phyloP scores from a whole-genome alignment of 352 stramenopile species.

The Globisporangium parvum region DNA sequence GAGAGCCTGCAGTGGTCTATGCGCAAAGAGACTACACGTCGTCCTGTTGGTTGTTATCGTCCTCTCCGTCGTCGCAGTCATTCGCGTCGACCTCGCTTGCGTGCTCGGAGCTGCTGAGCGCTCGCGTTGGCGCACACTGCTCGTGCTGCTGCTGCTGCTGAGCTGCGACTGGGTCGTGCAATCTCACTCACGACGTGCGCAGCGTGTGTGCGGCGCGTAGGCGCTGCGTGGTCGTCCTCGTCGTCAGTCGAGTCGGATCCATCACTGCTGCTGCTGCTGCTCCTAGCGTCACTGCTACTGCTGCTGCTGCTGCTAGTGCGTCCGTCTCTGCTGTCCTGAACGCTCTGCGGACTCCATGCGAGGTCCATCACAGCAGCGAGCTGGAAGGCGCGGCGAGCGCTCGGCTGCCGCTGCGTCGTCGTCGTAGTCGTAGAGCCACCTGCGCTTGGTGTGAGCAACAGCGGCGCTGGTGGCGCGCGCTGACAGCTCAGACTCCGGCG shows the following conservation, averaged over 20 bases:
- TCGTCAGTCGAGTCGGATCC: conserved; percentile 11
- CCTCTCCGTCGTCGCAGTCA: neutral
- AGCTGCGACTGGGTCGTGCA: no score
- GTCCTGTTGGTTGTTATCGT: conserved; percentile 24
- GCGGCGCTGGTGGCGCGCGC: neutral
- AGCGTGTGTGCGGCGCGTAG: neutral
- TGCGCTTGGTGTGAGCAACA: no score
- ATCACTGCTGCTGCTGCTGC: neutral
- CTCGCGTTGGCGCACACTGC: neutral
- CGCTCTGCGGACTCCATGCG: neutral
- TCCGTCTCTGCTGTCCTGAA: neutral
- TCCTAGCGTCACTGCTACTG: neutral
- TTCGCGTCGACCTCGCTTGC: no score
- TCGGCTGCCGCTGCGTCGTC: neutral
- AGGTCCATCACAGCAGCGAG: neutral
- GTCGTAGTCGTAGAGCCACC: neutral
- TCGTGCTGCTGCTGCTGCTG: neutral
- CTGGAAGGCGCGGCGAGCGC: conserved; percentile 1
- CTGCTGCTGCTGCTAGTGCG: neutral
- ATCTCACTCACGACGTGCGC: neutral
- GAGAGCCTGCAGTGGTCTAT: no score
- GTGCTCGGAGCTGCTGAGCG: no score
- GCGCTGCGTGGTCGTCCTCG: neutral
- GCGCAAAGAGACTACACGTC: conserved; percentile 8
- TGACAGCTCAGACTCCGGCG: conserved; percentile 21